These are phyloP conservation scores for Didymella glomerata DNA, from an alignment of 2,329 filamentous ascomycete species.

Conservation along the genomic window DNA sequence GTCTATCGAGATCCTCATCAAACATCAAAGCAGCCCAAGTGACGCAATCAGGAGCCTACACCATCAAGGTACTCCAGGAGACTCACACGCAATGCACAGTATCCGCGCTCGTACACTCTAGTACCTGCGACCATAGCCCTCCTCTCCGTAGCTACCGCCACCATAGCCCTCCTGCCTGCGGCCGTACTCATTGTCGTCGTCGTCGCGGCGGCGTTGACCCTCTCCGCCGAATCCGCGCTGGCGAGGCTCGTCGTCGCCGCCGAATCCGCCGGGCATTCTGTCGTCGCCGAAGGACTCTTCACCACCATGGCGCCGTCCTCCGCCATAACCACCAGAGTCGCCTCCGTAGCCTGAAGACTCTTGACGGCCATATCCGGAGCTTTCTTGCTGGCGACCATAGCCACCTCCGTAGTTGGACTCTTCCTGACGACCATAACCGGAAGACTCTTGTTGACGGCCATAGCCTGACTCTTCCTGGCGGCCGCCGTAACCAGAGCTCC, in stretches of 20 bases:
- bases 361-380: conserved; percentile 21
- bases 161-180: conserved; percentile 14
- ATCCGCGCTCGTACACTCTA: conserved; percentile 3
- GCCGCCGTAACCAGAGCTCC: conserved; percentile 1
- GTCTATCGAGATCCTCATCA: background rate
- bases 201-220: conserved; percentile 14
- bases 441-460: conserved; percentile 9
- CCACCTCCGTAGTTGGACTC: background rate
- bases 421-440: conserved; percentile 15
- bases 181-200: conserved; percentile 17
- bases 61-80: conserved; percentile 17
- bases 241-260: conserved; percentile 27
- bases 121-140: conserved; percentile 27
- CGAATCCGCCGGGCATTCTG: conserved; percentile 27
- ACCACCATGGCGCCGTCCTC: conserved; percentile 16
- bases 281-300: conserved; percentile 24
- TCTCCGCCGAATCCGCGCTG: conserved; percentile 21
- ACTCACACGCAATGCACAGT: background rate
- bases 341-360: conserved; percentile 20
- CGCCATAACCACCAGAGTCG: conserved; percentile 8
- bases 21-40: background rate
- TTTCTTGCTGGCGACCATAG: conserved; percentile 19
- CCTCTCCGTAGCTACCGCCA: conserved; percentile 21
- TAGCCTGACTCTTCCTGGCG: background rate
- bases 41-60: background rate